phyloP scores from a whole-genome alignment of 441 rosid species.

The Gossypium gossypioides region DNA sequence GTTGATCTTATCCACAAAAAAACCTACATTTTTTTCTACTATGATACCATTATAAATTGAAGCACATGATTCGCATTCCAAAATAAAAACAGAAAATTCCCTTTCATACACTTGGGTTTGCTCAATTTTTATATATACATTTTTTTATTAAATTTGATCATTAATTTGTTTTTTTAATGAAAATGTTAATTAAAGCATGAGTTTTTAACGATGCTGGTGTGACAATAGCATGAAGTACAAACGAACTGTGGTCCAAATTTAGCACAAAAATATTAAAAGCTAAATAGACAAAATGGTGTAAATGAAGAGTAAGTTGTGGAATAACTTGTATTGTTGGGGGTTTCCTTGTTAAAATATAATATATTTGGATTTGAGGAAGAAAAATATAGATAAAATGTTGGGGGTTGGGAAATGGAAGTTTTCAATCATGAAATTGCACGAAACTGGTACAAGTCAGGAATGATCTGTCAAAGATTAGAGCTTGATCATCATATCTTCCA shows the following conservation, averaged over 20 bases:
- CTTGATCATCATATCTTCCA: too few species aligned
- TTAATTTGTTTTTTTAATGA: too few species aligned
- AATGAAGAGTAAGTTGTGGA: not conserved
- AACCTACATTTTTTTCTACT: not conserved
- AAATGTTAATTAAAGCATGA: too few species aligned
- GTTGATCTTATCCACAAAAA: not conserved
- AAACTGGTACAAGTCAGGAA: not conserved
- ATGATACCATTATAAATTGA: not conserved
- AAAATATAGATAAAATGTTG: not conserved
- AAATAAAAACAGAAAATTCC: too few species aligned
- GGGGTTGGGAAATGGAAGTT: not conserved
- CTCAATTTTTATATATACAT: too few species aligned
- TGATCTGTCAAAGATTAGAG: not conserved
- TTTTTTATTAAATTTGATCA: not conserved
- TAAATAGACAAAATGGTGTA: not conserved
- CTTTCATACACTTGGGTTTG: too few species aligned
- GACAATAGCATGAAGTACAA: too few species aligned
- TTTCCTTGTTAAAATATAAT: not conserved
- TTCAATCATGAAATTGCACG: not conserved
- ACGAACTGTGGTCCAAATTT: too few species aligned
- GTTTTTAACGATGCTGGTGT: too few species aligned
- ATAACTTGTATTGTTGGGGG: not conserved
- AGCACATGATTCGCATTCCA: not conserved
- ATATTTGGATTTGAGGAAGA: not conserved
- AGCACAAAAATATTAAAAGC: too few species aligned